Conservation (phyloP, 1,284 basidiomycete species). For the Leccinum holopus region DNA sequence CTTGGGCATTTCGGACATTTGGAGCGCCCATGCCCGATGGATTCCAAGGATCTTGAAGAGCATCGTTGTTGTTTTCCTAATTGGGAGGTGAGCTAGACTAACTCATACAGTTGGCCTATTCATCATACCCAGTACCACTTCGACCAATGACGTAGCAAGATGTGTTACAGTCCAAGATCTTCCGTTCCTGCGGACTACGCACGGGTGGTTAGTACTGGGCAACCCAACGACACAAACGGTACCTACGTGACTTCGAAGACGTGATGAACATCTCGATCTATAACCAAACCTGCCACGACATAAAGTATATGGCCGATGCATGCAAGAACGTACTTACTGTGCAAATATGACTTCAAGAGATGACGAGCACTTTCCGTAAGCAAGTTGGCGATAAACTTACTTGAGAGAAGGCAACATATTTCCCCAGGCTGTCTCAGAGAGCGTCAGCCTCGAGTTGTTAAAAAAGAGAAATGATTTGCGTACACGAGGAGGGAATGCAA, state of each 20-base stretch:
- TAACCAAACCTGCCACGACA: conserved; percentile 42
- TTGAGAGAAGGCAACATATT: conserved; percentile 64
- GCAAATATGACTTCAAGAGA: conserved; percentile 48
- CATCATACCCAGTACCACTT: conserved; percentile 65
- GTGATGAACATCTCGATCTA: conserved; percentile 47
- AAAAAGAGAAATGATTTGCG: conserved; percentile 20
- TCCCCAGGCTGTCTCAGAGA: conserved; percentile 50
- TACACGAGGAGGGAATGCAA: conserved; percentile 59
- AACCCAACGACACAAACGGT: conserved; percentile 12
- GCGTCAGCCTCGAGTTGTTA: not conserved
- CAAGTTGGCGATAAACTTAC: conserved; percentile 20
- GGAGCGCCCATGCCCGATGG: conserved; percentile 49
- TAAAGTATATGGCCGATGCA: conserved; percentile 6
- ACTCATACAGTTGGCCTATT: not conserved
- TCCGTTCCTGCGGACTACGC: conserved; percentile 53
- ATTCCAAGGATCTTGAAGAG: conserved; percentile 71
- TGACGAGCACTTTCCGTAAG: not conserved
- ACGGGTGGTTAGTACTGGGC: not conserved
- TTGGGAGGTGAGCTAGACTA: not conserved
- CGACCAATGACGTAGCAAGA: conserved; percentile 71
- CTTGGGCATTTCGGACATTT: conserved; percentile 29
- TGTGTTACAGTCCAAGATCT: conserved; percentile 56
- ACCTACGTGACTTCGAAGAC: conserved; percentile 57
- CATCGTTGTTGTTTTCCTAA: conserved; percentile 74
- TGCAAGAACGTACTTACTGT: conserved; percentile 38